Base-by-base conservation (phyloP, 2,329 filamentous ascomycete species). In the Botrytis hyacinthi region DNA sequence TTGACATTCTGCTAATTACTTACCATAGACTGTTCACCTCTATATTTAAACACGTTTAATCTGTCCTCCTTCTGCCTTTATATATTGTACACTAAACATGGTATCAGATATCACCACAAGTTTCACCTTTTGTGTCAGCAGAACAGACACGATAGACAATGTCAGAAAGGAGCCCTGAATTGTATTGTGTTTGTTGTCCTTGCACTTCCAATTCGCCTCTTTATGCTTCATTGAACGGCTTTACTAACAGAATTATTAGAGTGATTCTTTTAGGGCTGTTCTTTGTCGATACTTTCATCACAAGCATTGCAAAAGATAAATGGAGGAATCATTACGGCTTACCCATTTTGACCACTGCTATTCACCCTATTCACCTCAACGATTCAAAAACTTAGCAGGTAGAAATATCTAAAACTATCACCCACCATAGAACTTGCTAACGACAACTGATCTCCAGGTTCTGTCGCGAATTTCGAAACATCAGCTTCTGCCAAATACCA, bases 381-480 rank as follows among this genome's bases (percentile, higher is more conserved):
- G n/a, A 3, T 51, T 3, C 6, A n/a, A n/a, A n/a, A 14, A 0
- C 0, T 5, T 14, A 51, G 10, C 10, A 14, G 48, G 48, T n/a
- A n/a, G 26, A n/a, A 12, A 51, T n/a, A n/a, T 51, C 48, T n/a
- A 6, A 51, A n/a, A n/a, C 10, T 5, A 54, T 54, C 26, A 7
- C n/a, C 2, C 12, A 16, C 26, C 5, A n/a, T n/a, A 54, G 10
- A 7, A 4, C 2, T n/a, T 54, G 26, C 48, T 54, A 16, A 54
- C 48, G 7, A 54, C 1, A n/a, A n/a, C 10, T 14, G 26, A 54
- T 14, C 3, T 0, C 12, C 26, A 54, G 48, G n/a, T 54, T 54
- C 12, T 7, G 48, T 16, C 26, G 3, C 6, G 1, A n/a, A n/a
- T 54, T 16, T 3, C 12, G 5, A n/a, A 16, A 16, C 14, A 3